These are phyloP conservation scores for Pseudozyma flocculosa DNA, from an alignment of 1,284 basidiomycete genomes.

Conservation along the genomic window DNA sequence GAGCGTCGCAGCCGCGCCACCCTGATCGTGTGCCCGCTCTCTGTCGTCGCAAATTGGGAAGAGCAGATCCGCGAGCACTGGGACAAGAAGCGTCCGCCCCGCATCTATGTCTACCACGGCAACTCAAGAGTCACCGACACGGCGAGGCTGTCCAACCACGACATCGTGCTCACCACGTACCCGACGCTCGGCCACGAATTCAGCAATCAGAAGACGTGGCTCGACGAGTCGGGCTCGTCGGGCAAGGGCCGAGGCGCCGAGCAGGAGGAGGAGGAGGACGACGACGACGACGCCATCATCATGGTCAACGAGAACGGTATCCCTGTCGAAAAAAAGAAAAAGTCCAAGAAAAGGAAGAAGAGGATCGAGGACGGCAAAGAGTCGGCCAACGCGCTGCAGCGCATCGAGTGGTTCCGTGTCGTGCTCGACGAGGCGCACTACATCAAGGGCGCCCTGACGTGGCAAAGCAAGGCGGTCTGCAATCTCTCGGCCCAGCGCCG, in stretches of 20 bases:
- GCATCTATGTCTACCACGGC: conserved; percentile 95
- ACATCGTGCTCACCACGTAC: conserved; percentile 96
- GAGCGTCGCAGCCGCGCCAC: conserved; percentile 74
- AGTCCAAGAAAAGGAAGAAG: conserved; percentile 60
- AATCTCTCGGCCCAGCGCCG: conserved; percentile 90
- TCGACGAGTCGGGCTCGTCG: conserved; percentile 28
- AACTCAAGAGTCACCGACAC: conserved; percentile 82
- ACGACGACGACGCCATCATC: conserved; percentile 65
- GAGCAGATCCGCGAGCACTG: conserved; percentile 91
- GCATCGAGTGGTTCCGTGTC: conserved; percentile 94
- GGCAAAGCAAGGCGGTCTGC: conserved; percentile 90
- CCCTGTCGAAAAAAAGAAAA: conserved; percentile 13
- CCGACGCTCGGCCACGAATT: conserved; percentile 92
- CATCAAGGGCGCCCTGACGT: conserved; percentile 93
- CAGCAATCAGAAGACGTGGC: conserved; percentile 70
- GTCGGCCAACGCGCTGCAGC: conserved; percentile 82
- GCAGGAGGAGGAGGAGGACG: conserved; percentile 10
- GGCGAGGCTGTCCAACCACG: conserved; percentile 82
- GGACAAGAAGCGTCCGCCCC: conserved; percentile 25
- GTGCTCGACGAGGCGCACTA: conserved; percentile 92
- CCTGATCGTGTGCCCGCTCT: conserved; percentile 92
- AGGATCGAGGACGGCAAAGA: conserved; percentile 63
- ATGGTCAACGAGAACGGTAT: conserved; percentile 70
- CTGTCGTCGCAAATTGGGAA: conserved; percentile 97
- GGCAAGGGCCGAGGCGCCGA: conserved; percentile 4